Base-by-base conservation (phyloP, 1,139 yeast genomes). In the Candida frijolesensis region DNA sequence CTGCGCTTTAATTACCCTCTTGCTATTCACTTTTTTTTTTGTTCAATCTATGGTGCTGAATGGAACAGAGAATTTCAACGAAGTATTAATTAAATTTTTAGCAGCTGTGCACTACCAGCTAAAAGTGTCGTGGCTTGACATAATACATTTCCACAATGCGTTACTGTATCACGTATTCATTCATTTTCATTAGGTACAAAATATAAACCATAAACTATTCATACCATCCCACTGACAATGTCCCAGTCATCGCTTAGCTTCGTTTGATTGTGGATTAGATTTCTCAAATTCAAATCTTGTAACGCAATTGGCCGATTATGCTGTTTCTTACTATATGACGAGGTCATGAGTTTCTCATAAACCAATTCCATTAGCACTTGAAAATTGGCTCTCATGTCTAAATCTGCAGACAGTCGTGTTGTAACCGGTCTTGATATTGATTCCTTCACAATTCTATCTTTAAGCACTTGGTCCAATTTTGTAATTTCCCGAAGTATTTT, bases 211-310 rank as follows among this genome's bases (percentile, higher is more conserved):
- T 25, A 25, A 34, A n/a, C 16, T 14, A 22, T 33, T 37, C 44
- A 53, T 44, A 50, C 25, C 64, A 66, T 65, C 43, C 68, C 67
- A 51, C 79, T 73, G 3, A 76, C 73, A 29, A 74, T 63, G 54
- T 74, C 79, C 80, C 80, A 76, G 37, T 74, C 79, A 27, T 55
- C 56, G 19, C 50, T 70, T 10, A 62, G 57, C 51, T 63, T 68
- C 1, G 72, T 62, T 53, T 71, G 72, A 47, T 63, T 62, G 14
- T 59, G 57, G 14, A 65, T 58, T 45, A 66, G 55, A 18, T 62
- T 63, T 47, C 62, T 58, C n/a, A 64, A 57, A 40, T 65, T 62
- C 47, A 64, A 54, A 46, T 63, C 65, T 48, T 57, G 62, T n/a
- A 66, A 54, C 25, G 59, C 53, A 15, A 53, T 48, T n/a, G 55